phyloP scores from a whole-genome alignment of 371 early-diverging fungal species.

The Actinomucor elegans region DNA sequence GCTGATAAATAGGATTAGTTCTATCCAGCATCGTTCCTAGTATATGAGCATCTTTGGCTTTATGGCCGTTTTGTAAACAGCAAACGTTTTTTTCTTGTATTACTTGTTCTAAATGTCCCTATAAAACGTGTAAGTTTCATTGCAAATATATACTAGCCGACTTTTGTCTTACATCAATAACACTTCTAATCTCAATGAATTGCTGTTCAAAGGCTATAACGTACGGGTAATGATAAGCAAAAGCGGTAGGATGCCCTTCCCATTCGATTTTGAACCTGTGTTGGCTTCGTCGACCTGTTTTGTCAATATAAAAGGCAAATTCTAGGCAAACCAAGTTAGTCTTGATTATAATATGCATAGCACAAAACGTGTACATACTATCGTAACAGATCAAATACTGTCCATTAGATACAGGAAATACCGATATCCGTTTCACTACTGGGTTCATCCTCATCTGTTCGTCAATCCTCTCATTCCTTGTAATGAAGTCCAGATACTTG shows the following conservation, averaged over 20 bases:
- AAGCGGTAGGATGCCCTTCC: constrained; percentile 36
- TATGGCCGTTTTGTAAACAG: constrained; percentile 53
- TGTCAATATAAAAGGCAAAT: constrained; percentile 38
- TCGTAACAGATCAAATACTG: constrained; percentile 45
- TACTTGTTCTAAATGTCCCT: constrained; percentile 67
- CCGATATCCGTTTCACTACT: constrained; percentile 23
- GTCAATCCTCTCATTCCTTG: constrained; percentile 25
- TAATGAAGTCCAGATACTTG: constrained; percentile 32
- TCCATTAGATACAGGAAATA: constrained; percentile 29
- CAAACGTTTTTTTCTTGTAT: constrained; percentile 60
- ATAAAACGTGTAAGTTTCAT: constrained; percentile 5
- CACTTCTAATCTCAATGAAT: constrained; percentile 33
- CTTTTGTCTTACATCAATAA: constrained; percentile 14
- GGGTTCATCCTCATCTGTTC: constrained; percentile 22
- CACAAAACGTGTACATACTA: constrained; percentile 18
- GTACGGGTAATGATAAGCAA: constrained; percentile 36
- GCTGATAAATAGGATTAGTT: constrained; percentile 26
- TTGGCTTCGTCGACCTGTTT: constrained; percentile 34
- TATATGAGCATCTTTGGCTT: constrained; percentile 36
- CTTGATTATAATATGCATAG: too few relatives aligned
- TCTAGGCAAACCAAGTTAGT: constrained; percentile 7
- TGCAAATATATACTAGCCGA: neutral
- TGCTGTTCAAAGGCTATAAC: constrained; percentile 39
- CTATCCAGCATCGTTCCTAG: constrained; percentile 40
- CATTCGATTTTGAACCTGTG: constrained; percentile 33